These are phyloP conservation scores for Penicillium coprophilum DNA, from an alignment of 495 filamentous ascomycete species.

Conservation along the genomic window DNA sequence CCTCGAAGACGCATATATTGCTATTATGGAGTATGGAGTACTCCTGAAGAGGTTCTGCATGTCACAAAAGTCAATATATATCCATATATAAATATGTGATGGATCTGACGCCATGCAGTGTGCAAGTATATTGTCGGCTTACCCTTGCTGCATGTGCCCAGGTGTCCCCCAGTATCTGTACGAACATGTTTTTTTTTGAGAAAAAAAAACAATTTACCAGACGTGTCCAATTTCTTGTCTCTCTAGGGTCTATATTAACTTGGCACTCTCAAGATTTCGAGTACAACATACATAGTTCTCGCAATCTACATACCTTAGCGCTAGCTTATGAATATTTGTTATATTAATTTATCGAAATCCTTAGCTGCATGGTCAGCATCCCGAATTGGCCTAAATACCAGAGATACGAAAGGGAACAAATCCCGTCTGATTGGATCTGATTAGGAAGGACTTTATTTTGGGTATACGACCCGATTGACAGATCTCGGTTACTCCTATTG, in stretches of 20 bases:
- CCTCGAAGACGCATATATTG: background rate
- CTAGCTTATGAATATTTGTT: background rate
- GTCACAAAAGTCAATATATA: background rate
- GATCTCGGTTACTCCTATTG: constrained; percentile 26
- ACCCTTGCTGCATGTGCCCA: constrained; percentile 4
- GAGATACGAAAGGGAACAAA: constrained; percentile 8
- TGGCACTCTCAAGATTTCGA: constrained; percentile 2
- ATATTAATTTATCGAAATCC: background rate
- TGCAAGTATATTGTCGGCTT: background rate
- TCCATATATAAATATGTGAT: background rate
- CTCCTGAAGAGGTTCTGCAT: constrained; percentile 8
- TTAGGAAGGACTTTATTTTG: constrained; percentile 18
- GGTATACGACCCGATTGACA: constrained; percentile 27
- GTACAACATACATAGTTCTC: too few relatives aligned
- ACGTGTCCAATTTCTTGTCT: background rate
- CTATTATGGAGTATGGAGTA: background rate
- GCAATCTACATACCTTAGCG: background rate
- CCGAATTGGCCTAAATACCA: background rate
- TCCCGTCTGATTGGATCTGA: constrained; percentile 25
- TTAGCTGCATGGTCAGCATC: constrained; percentile 3
- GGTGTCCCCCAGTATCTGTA: background rate
- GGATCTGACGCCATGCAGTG: constrained; percentile 4
- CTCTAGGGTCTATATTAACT: background rate
- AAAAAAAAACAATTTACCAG: background rate
- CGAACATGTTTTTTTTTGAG: background rate